A percentile compares a stretch with the other conserved stretches of the same genome.
Evolutionary conservation across 371 early-diverging fungal genomes (phyloP).

Genomic region (Circinella minor): DNA sequence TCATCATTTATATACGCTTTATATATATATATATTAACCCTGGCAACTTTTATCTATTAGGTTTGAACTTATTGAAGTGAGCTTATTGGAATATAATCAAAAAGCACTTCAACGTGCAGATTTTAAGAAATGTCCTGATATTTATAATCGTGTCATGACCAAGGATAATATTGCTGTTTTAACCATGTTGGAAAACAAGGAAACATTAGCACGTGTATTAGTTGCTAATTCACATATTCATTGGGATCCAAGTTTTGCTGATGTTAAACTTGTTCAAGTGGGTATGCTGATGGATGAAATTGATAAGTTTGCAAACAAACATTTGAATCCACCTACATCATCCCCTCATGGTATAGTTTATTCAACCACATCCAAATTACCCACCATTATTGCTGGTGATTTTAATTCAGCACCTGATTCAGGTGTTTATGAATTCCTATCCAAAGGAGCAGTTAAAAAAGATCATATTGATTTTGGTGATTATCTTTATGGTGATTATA

Average conservation of each 20-base stretch:
- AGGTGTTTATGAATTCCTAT: constrained; percentile 92
- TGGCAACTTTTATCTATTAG: constrained; percentile 35
- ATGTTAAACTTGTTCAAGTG: constrained; percentile 98
- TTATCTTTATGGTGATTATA: constrained; percentile 87
- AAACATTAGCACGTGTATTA: constrained; percentile 71
- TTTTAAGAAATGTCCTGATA: constrained; percentile 89
- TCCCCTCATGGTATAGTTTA: constrained; percentile 24
- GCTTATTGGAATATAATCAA: constrained; percentile 92
- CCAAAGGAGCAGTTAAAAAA: constrained; percentile 68
- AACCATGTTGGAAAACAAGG: constrained; percentile 83
- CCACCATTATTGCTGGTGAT: constrained; percentile 91
- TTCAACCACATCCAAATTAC: constrained; percentile 50
- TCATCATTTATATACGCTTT: background rate
- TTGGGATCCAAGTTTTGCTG: constrained; percentile 93
- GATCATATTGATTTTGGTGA: constrained; percentile 88
- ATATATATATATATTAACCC: background rate
- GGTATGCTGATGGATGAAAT: constrained; percentile 95
- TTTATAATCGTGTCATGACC: constrained; percentile 94
- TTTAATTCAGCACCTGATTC: constrained; percentile 95
- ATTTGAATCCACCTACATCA: constrained; percentile 43
- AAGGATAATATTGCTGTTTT: constrained; percentile 98
- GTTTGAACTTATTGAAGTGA: constrained; percentile 79
- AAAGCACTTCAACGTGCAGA: constrained; percentile 88
- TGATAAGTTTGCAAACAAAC: constrained; percentile 59
- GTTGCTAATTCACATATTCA: constrained; percentile 95